Percentiles rank a stretch among this genome's conserved stretches.
Conservation (phyloP, 176 grass and related monocot species). For the Eragrostis curvula region DNA sequence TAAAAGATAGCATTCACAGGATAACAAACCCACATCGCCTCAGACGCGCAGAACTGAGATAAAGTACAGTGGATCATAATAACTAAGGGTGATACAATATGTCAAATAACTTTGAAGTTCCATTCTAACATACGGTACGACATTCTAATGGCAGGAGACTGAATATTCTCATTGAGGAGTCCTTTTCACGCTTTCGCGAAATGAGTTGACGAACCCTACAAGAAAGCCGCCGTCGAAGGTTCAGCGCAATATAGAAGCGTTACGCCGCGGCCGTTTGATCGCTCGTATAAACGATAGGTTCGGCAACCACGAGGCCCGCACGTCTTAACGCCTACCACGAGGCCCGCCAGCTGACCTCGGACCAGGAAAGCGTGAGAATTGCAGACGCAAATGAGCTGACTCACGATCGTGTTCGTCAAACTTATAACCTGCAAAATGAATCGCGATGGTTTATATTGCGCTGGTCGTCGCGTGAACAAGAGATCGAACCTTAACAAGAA, state of each 20-base stretch:
- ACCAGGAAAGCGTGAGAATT: slow-evolving; percentile 98
- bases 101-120: slow-evolving; percentile 39
- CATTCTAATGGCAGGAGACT: slow-evolving; percentile 42
- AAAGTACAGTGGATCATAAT: slow-evolving; percentile 51
- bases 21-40: slow-evolving; percentile 34
- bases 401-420: slow-evolving; percentile 96
- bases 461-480: slow-evolving; percentile 47
- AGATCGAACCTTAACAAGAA: slow-evolving; percentile 39
- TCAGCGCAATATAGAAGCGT: slow-evolving; percentile 48
- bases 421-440: slow-evolving; percentile 99
- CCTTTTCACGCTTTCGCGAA: slow-evolving; percentile 41
- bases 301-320: slow-evolving; percentile 48
- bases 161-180: slow-evolving; percentile 48
- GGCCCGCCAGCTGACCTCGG: slow-evolving; percentile 86
- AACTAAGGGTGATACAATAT: slow-evolving; percentile 52
- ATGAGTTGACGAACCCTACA: slow-evolving; percentile 48
- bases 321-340: slow-evolving; percentile 91
- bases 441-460: slow-evolving; percentile 64
- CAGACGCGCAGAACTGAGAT: neutral
- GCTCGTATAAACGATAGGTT: slow-evolving; percentile 54
- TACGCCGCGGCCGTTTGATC: slow-evolving; percentile 44
- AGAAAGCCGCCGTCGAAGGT: slow-evolving; percentile 21
- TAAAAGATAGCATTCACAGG: slow-evolving; percentile 11
- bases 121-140: slow-evolving; percentile 36
- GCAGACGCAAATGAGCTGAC: slow-evolving; percentile 95